Evolutionary conservation across 345 rosid genomes (phyloP), one percentile per base, ranked within the genome.

Genomic region (Nasturtium officinale): DNA sequence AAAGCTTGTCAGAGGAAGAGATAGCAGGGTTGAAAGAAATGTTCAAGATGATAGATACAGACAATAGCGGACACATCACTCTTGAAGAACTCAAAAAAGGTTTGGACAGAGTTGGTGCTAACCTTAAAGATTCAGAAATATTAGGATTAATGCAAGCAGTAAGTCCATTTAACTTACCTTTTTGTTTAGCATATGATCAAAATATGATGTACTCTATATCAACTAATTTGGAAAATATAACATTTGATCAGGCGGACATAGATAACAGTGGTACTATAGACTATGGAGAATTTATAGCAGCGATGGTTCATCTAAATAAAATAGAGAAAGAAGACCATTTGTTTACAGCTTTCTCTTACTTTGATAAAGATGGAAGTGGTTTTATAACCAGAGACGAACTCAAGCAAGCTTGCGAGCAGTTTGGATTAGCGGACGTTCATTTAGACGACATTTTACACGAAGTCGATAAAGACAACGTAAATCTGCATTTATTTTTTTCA

Each of bases 21-120:
- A 90, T 90, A 60, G 98, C 94, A 6, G 96, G 98, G 28, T 75
- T 93, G 45, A 93, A 83, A 70, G 88, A 90, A 82, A 90, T 90
- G 94, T 93, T 93, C 81, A 89, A 86, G 85, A 93, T 89, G 96
- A 93, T 93, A 65, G 98, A 93, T 68, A 53, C 90, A 64, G 98
- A 92, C 75, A 82, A 79, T 40, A 93, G 98, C 18, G 97, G 98
- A 38, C 85, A 87, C 9, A 93, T 93, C 32, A 86, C 98, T 59
- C 89, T 90, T 4, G 96, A 93, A 72, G 98, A 93, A 82, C 83
- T 93, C 64, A 93, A 85, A 78, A 82, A 56, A 9, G 98, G 94
- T 50, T 79, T 93, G 77, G 94, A 83, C 69, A 89, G 84, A 85
- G 93, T 85, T 30, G 98, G 98, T 16, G 91, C 94, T 46, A 71